phyloP scores from a whole-genome alignment of 1,284 basidiomycete genomes.

The Ustilago bromivora region DNA sequence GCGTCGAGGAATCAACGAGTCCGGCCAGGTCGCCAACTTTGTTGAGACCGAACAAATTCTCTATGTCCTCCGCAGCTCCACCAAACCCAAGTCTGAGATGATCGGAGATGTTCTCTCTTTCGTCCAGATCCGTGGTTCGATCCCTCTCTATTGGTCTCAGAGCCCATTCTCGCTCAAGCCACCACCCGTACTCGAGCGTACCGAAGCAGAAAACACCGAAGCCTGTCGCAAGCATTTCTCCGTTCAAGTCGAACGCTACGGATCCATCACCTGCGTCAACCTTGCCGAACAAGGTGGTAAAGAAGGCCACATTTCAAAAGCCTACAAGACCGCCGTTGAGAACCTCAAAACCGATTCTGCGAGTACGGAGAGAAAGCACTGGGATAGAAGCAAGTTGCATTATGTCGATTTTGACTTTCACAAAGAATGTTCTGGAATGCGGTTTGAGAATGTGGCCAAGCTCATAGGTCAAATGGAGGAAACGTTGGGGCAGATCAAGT shows the following conservation, averaged over 20 bases:
- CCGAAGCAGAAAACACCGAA: conserved; percentile 79
- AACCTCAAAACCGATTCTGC: conserved; percentile 81
- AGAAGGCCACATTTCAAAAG: conserved; percentile 82
- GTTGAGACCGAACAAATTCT: conserved; percentile 96
- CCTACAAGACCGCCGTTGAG: conserved; percentile 79
- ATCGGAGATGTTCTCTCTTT: conserved; percentile 87
- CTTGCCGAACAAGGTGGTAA: conserved; percentile 90
- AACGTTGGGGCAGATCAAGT: conserved; percentile 75
- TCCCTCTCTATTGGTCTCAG: conserved; percentile 91
- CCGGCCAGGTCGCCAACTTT: conserved; percentile 96
- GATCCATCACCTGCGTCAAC: conserved; percentile 73
- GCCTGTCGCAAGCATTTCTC: conserved; percentile 60
- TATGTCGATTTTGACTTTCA: conserved; percentile 98
- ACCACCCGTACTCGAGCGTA: conserved; percentile 93
- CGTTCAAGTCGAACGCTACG: conserved; percentile 76
- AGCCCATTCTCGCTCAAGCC: conserved; percentile 81
- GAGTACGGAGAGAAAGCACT: conserved; percentile 76
- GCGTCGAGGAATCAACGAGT: conserved; percentile 95
- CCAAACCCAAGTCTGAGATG: conserved; percentile 58
- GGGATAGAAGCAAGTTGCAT: conserved; percentile 91
- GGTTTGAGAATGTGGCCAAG: conserved; percentile 74
- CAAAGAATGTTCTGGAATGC: conserved; percentile 78
- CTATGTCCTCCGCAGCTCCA: conserved; percentile 35
- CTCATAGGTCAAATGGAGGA: conserved; percentile 85
- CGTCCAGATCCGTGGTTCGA: conserved; percentile 91